phyloP scores from a whole-genome alignment of 768 basidiomycete species.

The Boletus sensibilis region DNA sequence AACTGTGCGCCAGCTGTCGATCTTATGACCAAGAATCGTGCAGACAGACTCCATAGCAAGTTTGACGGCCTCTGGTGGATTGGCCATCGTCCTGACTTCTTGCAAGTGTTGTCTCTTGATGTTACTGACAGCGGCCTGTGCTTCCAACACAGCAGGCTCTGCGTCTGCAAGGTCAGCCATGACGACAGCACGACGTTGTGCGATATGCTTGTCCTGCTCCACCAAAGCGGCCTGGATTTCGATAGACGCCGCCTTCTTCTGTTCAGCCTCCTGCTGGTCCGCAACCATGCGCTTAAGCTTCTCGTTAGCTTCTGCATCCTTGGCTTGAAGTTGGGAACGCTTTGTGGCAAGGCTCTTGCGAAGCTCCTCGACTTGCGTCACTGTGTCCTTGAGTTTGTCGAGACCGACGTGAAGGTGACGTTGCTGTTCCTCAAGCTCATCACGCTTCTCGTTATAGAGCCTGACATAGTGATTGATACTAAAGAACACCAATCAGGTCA shows the following conservation, averaged over 20 bases:
- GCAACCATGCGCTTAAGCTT: conserved; percentile 97
- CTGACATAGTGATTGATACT: conserved; percentile 98
- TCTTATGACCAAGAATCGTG: conserved; percentile 92
- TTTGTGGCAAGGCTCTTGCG: conserved; percentile 94
- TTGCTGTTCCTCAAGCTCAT: conserved; percentile 97
- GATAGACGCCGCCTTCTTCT: conserved; percentile 95
- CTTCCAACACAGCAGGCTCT: conserved; percentile 94
- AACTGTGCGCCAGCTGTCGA: conserved; percentile 95
- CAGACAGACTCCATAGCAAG: conserved; percentile 99
- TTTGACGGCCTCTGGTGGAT: conserved; percentile 97
- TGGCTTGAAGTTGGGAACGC: conserved; percentile 86
- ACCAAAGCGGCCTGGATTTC: conserved; percentile 93
- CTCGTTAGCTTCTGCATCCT: conserved; percentile 93
- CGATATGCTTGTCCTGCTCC: conserved; percentile 86
- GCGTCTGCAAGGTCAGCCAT: conserved; percentile 96
- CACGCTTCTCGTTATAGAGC: conserved; percentile 92
- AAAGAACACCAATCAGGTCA: conserved; percentile 10
- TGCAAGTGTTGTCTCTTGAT: conserved; percentile 95
- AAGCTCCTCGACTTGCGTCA: conserved; percentile 94
- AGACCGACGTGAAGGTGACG: conserved; percentile 97
- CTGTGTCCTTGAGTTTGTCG: conserved; percentile 93
- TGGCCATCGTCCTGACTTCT: conserved; percentile 97
- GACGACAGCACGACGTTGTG: conserved; percentile 83
- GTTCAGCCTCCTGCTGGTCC: conserved; percentile 98
- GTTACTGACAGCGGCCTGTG: conserved; percentile 93